Percentiles rank a stretch among this genome's conserved stretches.
Evolutionary conservation across 1,284 basidiomycete species (phyloP).

Genomic region (Kwoniella shivajii): DNA sequence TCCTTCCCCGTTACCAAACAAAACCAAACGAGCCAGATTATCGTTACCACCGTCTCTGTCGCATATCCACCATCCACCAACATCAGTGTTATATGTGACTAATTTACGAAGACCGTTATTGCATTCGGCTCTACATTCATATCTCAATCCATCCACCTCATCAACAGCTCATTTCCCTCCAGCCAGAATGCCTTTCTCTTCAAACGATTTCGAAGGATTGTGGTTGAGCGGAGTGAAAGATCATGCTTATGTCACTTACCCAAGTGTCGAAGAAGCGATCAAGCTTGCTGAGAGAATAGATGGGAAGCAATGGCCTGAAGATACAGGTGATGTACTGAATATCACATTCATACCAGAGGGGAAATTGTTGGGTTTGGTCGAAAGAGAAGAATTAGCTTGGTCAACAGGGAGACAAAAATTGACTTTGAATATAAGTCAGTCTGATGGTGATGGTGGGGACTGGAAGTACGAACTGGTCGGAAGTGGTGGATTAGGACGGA

Average conservation of each 20-base stretch:
- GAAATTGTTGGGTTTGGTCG: constrained; percentile 32
- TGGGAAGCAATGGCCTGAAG: constrained; percentile 36
- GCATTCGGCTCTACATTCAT: constrained; percentile 33
- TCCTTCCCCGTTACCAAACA: background rate
- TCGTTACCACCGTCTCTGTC: constrained; percentile 37
- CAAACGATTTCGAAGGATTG: constrained; percentile 34
- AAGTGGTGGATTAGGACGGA: constrained; percentile 18
- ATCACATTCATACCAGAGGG: constrained; percentile 49
- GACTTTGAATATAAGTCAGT: constrained; percentile 25
- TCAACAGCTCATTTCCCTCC: constrained; percentile 21
- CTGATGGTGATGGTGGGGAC: constrained; percentile 12
- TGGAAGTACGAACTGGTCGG: constrained; percentile 27
- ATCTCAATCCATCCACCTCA: constrained; percentile 26
- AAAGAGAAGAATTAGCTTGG: constrained; percentile 51
- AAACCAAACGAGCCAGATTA: constrained; percentile 11
- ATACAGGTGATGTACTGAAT: constrained; percentile 35
- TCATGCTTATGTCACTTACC: constrained; percentile 48
- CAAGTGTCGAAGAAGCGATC: constrained; percentile 23
- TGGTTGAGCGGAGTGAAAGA: constrained; percentile 52
- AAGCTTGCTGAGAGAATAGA: constrained; percentile 32
- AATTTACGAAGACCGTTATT: constrained; percentile 51
- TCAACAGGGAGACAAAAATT: constrained; percentile 44
- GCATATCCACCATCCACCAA: constrained; percentile 46
- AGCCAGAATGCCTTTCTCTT: constrained; percentile 32
- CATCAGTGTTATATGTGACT: constrained; percentile 47